Evolutionary conservation across 768 basidiomycete genomes (phyloP).

Genomic region (Kwoniella sp.): DNA sequence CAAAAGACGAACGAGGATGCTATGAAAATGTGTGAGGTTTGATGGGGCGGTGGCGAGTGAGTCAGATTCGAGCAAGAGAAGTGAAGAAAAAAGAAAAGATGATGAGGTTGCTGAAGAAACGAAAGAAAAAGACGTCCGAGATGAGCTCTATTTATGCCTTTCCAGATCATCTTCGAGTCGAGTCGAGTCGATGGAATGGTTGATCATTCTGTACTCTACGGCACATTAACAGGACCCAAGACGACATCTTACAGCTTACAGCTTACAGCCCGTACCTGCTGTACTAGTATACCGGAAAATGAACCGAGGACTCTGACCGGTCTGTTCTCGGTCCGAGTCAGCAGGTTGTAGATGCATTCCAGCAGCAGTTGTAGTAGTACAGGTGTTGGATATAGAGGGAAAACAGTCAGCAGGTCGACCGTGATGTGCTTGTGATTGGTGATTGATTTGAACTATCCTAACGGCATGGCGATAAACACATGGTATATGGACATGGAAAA

Average conservation of each 20-base stretch:
- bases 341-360: not conserved
- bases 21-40: not conserved
- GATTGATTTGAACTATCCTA: too few relatives aligned
- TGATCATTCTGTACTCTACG: too few relatives aligned
- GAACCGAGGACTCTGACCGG: too few relatives aligned
- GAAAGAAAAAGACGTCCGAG: not conserved
- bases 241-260: too few relatives aligned
- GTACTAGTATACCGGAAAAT: too few relatives aligned
- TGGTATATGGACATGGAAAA: not conserved
- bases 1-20: not conserved
- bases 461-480: not conserved
- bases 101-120: conserved; percentile 2
- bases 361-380: too few relatives aligned
- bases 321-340: not conserved
- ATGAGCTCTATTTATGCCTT: conserved; percentile 11
- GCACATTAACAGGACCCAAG: too few relatives aligned
- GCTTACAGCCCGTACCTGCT: too few relatives aligned
- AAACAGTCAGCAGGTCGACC: too few relatives aligned
- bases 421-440: too few relatives aligned
- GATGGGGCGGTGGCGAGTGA: not conserved
- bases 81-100: not conserved
- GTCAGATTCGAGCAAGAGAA: not conserved
- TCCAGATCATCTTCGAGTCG: not conserved
- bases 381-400: too few relatives aligned
- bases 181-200: too few relatives aligned